Evolutionary conservation across 225 moss, liverwort and hornwort species (phyloP), one percentile per base, ranked within the genome.

Genomic region (Straminergon stramineum): DNA sequence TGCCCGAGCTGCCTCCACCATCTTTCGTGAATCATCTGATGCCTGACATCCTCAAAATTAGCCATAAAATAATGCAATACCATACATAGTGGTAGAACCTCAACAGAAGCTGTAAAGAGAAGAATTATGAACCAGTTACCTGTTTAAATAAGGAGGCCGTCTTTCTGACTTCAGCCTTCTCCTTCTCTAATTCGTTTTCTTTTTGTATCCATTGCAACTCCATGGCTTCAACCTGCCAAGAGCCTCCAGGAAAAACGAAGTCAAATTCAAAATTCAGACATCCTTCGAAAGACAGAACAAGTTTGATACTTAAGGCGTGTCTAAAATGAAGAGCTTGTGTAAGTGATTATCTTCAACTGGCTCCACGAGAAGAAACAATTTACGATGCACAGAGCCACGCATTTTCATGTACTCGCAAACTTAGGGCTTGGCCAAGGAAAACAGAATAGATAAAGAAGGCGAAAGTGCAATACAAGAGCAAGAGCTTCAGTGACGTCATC

Each of bases 401-500:
- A 87, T 78, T 87, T 77, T 45, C 51, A 64, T 57, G 48, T n/a
- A 28, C 56, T 57, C 39, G 53, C 57, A 71, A 67, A 66, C 43
- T 66, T 58, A 37, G 57, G 41, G n/a, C 56, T 86, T 87, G 81
- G 34, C 63, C 71, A 84, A 30, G n/a, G 62, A 71, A 69, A 84
- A 82, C 78, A 68, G 75, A 84, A 88, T 27, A 90, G 45, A 91
- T 73, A 69, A n/a, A 41, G 81, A 65, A 90, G 90, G 84, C 15
- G 69, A 83, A 57, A 77, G 85, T 76, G 63, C 83, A 81, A 56
- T 96, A 96, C 96, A 89, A 93, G 87, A 67, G 91, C 90, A 78
- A 97, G 95, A 85, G 95, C 94, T 92, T 96, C 95, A 61, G 94
- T 95, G 61, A 95, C 94, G 84, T 98, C 96, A 82, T 94, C 94